Percentiles rank a stretch among this genome's conserved stretches.
These are phyloP conservation scores for Ophiostoma triangulosporum DNA, from an alignment of 2,329 filamentous ascomycete genomes.

Conservation along the genomic window DNA sequence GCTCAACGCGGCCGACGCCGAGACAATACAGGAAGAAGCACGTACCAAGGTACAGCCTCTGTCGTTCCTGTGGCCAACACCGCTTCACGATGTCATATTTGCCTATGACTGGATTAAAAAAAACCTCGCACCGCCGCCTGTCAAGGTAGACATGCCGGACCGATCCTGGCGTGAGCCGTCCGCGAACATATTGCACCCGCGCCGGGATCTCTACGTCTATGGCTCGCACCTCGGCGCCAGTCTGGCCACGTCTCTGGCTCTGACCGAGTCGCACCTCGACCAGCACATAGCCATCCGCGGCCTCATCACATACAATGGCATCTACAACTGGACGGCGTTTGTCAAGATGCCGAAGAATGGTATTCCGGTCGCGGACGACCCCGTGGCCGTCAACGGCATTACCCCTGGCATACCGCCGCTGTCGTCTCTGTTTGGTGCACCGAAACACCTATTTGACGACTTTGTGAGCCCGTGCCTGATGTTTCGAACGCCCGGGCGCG, in stretches of 20 bases:
- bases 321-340: constrained; percentile 53
- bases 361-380: constrained; percentile 14
- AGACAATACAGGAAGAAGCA: not conserved
- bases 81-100: constrained; percentile 41
- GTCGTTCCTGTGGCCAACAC: constrained; percentile 37
- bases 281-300: constrained; percentile 35
- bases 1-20: not conserved
- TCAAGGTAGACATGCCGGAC: not conserved
- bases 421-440: constrained; percentile 31
- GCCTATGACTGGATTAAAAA: constrained; percentile 40
- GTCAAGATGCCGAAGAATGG: constrained; percentile 14
- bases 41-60: constrained; percentile 3
- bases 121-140: constrained; percentile 26
- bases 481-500: constrained; percentile 39
- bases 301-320: constrained; percentile 42
- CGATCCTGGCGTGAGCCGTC: not conserved
- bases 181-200: constrained; percentile 6
- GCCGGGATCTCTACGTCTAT: constrained; percentile 35
- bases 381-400: constrained; percentile 23
- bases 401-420: constrained; percentile 15
- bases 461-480: constrained; percentile 46
- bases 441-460: constrained; percentile 40
- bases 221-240: constrained; percentile 45
- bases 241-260: constrained; percentile 40
- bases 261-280: constrained; percentile 39